Evolutionary conservation across 208 protist species (phyloP).

Genomic region (Acanthamoeba triangularis): DNA sequence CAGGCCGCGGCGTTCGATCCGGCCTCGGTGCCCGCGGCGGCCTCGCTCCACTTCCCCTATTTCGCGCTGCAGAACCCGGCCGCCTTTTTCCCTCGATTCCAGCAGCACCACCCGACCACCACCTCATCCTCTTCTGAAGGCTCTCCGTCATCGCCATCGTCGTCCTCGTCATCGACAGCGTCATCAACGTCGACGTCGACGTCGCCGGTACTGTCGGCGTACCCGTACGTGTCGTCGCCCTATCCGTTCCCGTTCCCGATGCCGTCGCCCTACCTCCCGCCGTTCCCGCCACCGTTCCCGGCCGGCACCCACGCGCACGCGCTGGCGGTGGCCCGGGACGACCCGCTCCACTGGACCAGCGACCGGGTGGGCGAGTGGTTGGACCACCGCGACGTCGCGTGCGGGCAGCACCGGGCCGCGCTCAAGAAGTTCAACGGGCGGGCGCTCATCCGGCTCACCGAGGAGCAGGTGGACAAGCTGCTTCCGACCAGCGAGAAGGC

Average conservation of each 20-base stretch:
- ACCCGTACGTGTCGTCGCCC: constrained; percentile 38
- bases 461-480: constrained; percentile 28
- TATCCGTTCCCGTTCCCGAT: constrained; percentile 65
- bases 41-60: neutral
- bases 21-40: neutral
- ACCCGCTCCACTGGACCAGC: constrained; percentile 8
- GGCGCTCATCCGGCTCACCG: constrained; percentile 19
- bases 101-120: neutral
- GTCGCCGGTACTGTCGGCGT: neutral
- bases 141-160: neutral
- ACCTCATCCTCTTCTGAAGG: neutral
- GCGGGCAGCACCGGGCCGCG: neutral
- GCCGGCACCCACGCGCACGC: neutral
- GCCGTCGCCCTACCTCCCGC: constrained; percentile 38
- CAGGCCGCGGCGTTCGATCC: neutral
- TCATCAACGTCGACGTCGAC: neutral
- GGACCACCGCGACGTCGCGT: neutral
- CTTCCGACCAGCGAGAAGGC: neutral
- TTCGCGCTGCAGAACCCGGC: neutral
- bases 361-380: constrained; percentile 12
- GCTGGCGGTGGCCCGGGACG: neutral
- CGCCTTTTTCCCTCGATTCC: constrained; percentile 4
- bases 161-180: neutral
- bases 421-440: constrained; percentile 31
- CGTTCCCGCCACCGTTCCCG: constrained; percentile 49